Base-by-base conservation (phyloP, 1,139 yeast species). In the Suhomyces bolitotheri region DNA sequence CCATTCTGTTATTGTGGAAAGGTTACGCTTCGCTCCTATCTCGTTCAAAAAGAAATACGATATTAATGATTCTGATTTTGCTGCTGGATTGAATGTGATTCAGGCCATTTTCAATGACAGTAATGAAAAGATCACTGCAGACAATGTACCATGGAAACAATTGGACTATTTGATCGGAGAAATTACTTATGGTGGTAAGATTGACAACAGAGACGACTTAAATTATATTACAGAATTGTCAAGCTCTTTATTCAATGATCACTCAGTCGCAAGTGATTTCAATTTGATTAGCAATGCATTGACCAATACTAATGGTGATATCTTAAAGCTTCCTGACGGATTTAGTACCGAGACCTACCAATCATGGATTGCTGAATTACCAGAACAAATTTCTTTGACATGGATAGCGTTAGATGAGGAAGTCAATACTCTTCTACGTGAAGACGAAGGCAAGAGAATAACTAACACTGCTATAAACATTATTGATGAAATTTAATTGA, bases 101-200 rank as follows among this genome's bases (percentile, higher is more conserved):
- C 14, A 32, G n/a, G 36, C 39, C 15, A 16, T 51, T 4, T 45
- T 53, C 26, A 49, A 50, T 5, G 50, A 53, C 8, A 43, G 56
- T 12, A 47, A 49, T 2, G 53, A 49, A 2, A 54, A 69, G 37
- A 49, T 77, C 11, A 50, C 78, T 1, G 80, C 82, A 0, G 69
- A 65, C 2, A 15, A 39, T 1, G 61, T 82, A 31, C 82, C 86
- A 2, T 85, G 89, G 87, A 57, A 62, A 2, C 71, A 74, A 15
- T 53, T 86, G 4, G 57, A 61, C 5, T 65, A 64, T 33, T 56
- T 82, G 37, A 52, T 86, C 14, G 75, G 78, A 2, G 68, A 68
- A 2, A 69, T 83, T 9, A 67, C 79, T 1, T 87, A 87, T 51
- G 95, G 95, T 10, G 94, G 94, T 15, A 84, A 84, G 55, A 63